A percentile compares a stretch with the other conserved stretches of the same genome.
These are phyloP conservation scores for Fusarium austroafricanum DNA, from an alignment of 2,329 filamentous ascomycete genomes.

Conservation along the genomic window DNA sequence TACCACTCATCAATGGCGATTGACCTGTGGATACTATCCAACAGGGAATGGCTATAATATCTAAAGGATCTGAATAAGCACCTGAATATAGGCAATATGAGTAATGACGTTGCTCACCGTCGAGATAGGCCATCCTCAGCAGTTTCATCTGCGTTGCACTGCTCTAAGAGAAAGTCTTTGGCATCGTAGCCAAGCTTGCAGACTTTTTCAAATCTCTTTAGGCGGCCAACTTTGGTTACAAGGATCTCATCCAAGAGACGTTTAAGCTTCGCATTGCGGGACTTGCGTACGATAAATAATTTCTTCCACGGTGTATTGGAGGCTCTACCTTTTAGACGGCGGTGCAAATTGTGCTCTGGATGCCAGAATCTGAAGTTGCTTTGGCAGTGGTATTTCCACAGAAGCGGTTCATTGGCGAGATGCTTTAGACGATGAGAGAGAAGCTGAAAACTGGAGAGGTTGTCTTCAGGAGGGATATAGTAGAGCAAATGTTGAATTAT, in stretches of 20 bases:
- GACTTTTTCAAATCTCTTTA: constrained; percentile 77
- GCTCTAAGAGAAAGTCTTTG: constrained; percentile 82
- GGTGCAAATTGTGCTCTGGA: constrained; percentile 67
- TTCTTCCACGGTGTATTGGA: constrained; percentile 78
- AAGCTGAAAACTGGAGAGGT: constrained; percentile 59
- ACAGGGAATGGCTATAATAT: constrained; percentile 78
- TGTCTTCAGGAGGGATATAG: constrained; percentile 68
- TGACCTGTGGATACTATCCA: constrained; percentile 84
- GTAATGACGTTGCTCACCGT: constrained; percentile 61
- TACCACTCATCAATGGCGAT: constrained; percentile 83
- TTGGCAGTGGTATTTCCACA: constrained; percentile 84
- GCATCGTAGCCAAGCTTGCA: constrained; percentile 83
- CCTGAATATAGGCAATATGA: neutral
- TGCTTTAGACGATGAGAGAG: constrained; percentile 73
- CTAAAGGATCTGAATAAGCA: constrained; percentile 53
- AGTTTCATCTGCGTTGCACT: constrained; percentile 69
- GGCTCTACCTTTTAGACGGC: constrained; percentile 65
- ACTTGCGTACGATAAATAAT: constrained; percentile 69
- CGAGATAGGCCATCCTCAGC: constrained; percentile 81
- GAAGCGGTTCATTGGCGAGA: constrained; percentile 75
- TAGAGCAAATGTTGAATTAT: constrained; percentile 82
- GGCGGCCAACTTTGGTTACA: constrained; percentile 74
- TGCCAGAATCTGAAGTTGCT: constrained; percentile 81
- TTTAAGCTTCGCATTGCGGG: constrained; percentile 63
- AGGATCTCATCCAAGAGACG: constrained; percentile 75